phyloP scores from a whole-genome alignment of 805 yeast genomes.

The Wickerhamiella azymoides region DNA sequence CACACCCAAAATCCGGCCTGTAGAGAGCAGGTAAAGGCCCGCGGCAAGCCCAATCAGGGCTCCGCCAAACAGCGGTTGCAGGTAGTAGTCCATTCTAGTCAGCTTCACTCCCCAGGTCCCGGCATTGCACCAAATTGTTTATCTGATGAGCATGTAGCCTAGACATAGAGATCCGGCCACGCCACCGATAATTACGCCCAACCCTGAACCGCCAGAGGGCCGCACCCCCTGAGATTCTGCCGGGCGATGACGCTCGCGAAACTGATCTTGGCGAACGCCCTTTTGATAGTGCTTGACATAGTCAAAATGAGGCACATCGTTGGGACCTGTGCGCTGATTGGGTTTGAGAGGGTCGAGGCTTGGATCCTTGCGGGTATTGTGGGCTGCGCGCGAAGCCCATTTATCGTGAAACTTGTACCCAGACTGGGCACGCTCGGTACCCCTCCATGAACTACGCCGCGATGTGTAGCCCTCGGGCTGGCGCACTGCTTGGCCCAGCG shows the following conservation, averaged over 20 bases:
- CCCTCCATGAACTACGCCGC: slow-evolving; percentile 10
- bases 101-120: neutral
- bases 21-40: neutral
- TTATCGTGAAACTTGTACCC: slow-evolving; percentile 11
- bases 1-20: slow-evolving; percentile 7
- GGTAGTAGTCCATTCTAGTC: neutral
- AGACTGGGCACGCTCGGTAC: slow-evolving; percentile 11
- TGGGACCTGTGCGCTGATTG: slow-evolving; percentile 15
- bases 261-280: slow-evolving; percentile 23
- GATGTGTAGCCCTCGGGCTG: slow-evolving; percentile 19
- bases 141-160: neutral
- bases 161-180: slow-evolving; percentile 1
- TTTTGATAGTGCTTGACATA: slow-evolving; percentile 23
- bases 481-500: slow-evolving; percentile 18
- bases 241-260: slow-evolving; percentile 14
- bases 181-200: slow-evolving; percentile 1
- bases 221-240: neutral
- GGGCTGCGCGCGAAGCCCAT: slow-evolving; percentile 10
- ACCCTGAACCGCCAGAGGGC: neutral
- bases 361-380: slow-evolving; percentile 12
- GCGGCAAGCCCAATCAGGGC: slow-evolving; percentile 1
- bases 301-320: slow-evolving; percentile 28
- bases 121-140: too few species aligned
- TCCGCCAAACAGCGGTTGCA: neutral
- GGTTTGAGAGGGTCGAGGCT: slow-evolving; percentile 21